phyloP scores from a whole-genome alignment of 768 basidiomycete genomes.

The Russula dissimulans region DNA sequence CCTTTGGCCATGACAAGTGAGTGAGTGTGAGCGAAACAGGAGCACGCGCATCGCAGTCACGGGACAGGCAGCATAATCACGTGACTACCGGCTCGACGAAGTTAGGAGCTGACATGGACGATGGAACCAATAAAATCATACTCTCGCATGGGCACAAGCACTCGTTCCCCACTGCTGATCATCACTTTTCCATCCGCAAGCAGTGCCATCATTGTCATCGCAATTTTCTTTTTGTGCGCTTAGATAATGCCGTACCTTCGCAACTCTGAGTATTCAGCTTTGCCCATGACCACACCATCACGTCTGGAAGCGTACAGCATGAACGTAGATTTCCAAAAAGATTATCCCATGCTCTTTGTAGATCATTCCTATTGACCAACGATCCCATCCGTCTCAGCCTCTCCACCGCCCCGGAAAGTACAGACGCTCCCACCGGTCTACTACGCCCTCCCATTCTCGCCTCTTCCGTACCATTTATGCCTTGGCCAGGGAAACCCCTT shows the following conservation, averaged over 20 bases:
- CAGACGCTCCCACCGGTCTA: conserved; percentile 13
- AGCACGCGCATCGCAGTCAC: too few species aligned
- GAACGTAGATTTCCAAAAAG: conserved; percentile 14
- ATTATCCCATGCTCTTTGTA: conserved; percentile 10
- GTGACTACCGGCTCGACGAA: too few species aligned
- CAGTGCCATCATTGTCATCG: conserved; percentile 14
- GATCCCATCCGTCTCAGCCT: not conserved
- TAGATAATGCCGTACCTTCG: conserved; percentile 21
- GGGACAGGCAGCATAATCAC: not conserved
- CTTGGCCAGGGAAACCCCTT: conserved; percentile 39
- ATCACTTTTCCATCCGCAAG: not conserved
- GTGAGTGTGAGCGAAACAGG: not conserved
- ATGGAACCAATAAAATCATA: too few species aligned
- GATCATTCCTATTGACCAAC: conserved; percentile 9
- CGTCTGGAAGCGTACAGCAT: conserved; percentile 13
- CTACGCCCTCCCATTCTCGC: conserved; percentile 13
- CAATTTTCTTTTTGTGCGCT: conserved; percentile 11
- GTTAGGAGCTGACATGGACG: too few species aligned
- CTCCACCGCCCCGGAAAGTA: conserved; percentile 9
- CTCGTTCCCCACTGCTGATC: not conserved
- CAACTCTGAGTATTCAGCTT: conserved; percentile 16
- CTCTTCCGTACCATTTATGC: conserved; percentile 15
- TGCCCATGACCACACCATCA: conserved; percentile 19
- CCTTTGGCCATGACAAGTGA: conserved; percentile 65
- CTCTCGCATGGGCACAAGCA: not conserved